Percentiles rank a stretch among this genome's conserved stretches.
Evolutionary conservation across 352 stramenopile genomes (phyloP).

Genomic region (Blastocystis hominis): DNA sequence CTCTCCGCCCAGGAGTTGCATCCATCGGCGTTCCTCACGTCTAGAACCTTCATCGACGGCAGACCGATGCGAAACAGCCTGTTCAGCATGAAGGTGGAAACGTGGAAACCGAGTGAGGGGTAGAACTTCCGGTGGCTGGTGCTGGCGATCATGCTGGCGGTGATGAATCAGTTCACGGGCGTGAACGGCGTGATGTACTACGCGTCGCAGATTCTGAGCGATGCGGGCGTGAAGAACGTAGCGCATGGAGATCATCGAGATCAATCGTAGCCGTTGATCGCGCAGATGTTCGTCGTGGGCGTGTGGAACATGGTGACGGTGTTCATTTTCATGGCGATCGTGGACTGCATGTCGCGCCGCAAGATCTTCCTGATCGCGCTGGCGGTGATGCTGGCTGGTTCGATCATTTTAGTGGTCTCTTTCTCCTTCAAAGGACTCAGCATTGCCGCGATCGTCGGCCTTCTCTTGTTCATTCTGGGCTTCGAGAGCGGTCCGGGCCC

Average conservation of each 20-base stretch:
- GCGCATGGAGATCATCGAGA: background rate
- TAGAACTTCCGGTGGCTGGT: constrained; percentile 46
- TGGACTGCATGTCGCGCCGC: constrained; percentile 22
- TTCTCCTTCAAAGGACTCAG: constrained; percentile 20
- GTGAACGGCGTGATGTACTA: constrained; percentile 53
- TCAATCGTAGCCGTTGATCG: constrained; percentile 2
- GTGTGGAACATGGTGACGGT: constrained; percentile 51
- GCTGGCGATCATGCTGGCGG: constrained; percentile 24
- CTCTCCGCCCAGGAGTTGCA: background rate
- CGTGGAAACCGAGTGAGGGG: background rate
- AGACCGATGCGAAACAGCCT: background rate
- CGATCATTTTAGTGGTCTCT: background rate
- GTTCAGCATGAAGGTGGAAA: background rate
- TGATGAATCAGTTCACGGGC: constrained; percentile 56
- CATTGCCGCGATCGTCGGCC: background rate
- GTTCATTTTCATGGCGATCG: constrained; percentile 52
- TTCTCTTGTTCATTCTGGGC: constrained; percentile 43
- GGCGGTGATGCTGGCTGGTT: constrained; percentile 2
- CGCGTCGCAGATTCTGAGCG: constrained; percentile 24
- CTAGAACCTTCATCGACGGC: constrained; percentile 1
- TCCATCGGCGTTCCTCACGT: background rate
- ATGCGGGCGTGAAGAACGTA: constrained; percentile 36
- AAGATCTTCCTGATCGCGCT: constrained; percentile 29
- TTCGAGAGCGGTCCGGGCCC: constrained; percentile 52
- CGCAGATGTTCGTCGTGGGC: constrained; percentile 38